Evolutionary conservation across 306 rosid species (phyloP).

Genomic region (Cicer judaicum): DNA sequence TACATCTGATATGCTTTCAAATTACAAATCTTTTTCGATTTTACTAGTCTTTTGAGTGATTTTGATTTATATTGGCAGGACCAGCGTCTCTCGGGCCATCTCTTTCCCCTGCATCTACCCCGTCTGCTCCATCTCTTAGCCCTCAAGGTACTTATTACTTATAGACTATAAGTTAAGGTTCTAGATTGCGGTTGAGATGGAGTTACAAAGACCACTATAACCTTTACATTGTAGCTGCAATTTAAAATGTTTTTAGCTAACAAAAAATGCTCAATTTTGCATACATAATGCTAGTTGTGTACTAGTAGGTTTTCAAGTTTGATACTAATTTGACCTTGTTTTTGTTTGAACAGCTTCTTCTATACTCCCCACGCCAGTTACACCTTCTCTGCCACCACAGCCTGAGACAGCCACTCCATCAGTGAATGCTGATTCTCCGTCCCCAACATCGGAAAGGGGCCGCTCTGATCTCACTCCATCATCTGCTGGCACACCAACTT

Average conservation of each 20-base stretch:
- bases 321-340: conserved; percentile 19
- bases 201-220: background rate
- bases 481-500: conserved; percentile 57
- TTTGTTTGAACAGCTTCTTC: conserved; percentile 60
- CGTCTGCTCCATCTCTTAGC: conserved; percentile 56
- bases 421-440: conserved; percentile 56
- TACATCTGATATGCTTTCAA: background rate
- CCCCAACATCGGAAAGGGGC: conserved; percentile 60
- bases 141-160: conserved; percentile 62
- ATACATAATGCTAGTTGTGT: background rate
- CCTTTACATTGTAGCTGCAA: background rate
- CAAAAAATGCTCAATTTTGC: too few species aligned
- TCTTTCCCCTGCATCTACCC: conserved; percentile 60
- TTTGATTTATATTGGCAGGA: conserved; percentile 55
- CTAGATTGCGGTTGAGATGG: background rate
- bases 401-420: conserved; percentile 60
- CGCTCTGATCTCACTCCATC: conserved; percentile 76
- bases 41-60: background rate
- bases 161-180: background rate
- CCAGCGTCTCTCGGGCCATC: conserved; percentile 66
- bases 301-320: conserved; percentile 12
- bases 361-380: conserved; percentile 53
- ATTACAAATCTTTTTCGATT: background rate
- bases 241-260: background rate
- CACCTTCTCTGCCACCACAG: conserved; percentile 72